These are phyloP conservation scores for Arabis hirsuta DNA, from an alignment of 345 rosid genomes.

Conservation along the genomic window DNA sequence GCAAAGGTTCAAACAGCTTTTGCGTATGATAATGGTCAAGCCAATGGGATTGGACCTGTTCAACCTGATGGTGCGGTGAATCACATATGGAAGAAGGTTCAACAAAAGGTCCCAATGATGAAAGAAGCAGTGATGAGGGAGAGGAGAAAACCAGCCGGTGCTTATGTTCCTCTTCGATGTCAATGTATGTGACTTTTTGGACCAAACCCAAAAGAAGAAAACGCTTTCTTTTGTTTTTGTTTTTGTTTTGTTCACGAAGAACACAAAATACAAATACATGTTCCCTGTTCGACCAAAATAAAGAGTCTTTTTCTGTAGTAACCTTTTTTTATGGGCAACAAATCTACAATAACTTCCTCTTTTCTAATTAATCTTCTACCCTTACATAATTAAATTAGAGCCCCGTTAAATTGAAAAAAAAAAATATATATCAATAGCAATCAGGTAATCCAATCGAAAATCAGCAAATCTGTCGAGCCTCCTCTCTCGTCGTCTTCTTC, in stretches of 20 bases:
- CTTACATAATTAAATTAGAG: too few relatives aligned
- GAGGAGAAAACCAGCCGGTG: constrained; percentile 73
- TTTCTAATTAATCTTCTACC: too few relatives aligned
- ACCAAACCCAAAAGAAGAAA: constrained; percentile 4
- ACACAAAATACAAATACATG: too few relatives aligned
- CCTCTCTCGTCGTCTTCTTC: too few relatives aligned
- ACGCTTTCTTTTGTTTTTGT: neutral
- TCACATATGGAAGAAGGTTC: constrained; percentile 83
- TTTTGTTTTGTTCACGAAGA: neutral
- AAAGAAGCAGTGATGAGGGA: constrained; percentile 75
- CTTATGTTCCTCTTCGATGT: constrained; percentile 72
- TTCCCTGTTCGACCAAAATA: too few relatives aligned
- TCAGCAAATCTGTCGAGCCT: too few relatives aligned
- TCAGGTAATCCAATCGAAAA: too few relatives aligned
- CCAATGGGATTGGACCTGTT: constrained; percentile 72
- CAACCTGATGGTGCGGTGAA: constrained; percentile 82
- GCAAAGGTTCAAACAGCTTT: constrained; percentile 64
- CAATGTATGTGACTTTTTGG: constrained; percentile 63
- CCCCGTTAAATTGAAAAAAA: too few relatives aligned
- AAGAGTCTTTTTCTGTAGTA: too few relatives aligned
- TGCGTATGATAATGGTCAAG: constrained; percentile 66
- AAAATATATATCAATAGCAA: too few relatives aligned
- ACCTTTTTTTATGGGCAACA: too few relatives aligned
- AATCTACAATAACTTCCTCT: too few relatives aligned
- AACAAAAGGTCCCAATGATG: constrained; percentile 71